Evolutionary conservation across 2,329 filamentous ascomycete genomes (phyloP), one percentile per base, ranked within the genome.

Genomic region (Penicillium glabrum): DNA sequence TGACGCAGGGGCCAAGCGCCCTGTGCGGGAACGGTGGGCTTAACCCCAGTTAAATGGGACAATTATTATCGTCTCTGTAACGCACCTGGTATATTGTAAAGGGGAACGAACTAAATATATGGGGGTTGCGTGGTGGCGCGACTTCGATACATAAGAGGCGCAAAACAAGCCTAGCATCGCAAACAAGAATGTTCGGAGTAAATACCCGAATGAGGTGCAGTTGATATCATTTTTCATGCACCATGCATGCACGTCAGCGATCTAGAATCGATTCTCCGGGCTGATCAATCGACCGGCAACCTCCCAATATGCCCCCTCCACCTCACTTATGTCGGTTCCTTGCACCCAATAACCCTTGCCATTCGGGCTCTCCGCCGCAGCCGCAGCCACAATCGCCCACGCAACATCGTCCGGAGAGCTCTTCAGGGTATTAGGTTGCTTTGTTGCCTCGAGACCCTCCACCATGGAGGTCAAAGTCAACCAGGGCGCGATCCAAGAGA

Each of bases 261-360:
- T 24, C 26, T 57, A 59, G n/a, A 58, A 57, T 37, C 46, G 56
- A 51, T 64, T 62, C 44, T 59, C 51, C 11, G 57, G 54, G 13
- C 21, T 21, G 11, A 65, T 67, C 35, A 67, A 53, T 23, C 39
- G 49, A 14, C 53, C 51, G 5, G 57, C 57, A 44, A 58, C 37
- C 44, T 61, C 59, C 5, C 53, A 45, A 47, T 66, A 64, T 3
- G 56, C 52, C 23, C 53, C 59, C 31, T 62, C 61, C 7, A 62
- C 62, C 41, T 62, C 64, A 45, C 56, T 60, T 48, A 62, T 60
- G 11, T 14, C 41, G 26, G 31, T 16, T 21, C 57, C 62, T 31
- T 63, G 61, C n/a, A 65, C 47, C 59, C 57, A 67, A 49, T 61
- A 60, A 8, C 61, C 58, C 50, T 64, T 67, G n/a, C 55, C 61